These are phyloP conservation scores for Chalciporus pseudorubinellus DNA, from an alignment of 768 basidiomycete genomes.

Conservation along the genomic window DNA sequence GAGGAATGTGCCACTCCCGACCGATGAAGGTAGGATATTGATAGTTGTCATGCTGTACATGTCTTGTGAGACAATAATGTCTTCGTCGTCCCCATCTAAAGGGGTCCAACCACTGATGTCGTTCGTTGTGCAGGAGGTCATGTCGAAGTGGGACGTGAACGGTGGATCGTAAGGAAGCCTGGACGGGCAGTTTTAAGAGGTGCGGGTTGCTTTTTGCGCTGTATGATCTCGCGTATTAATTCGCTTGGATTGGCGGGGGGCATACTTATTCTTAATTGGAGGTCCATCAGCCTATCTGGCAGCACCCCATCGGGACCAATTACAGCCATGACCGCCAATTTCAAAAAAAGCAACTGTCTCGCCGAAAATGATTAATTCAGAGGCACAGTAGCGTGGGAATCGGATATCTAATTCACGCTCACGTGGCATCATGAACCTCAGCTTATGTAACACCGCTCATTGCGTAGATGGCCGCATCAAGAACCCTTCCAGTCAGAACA, in stretches of 20 bases:
- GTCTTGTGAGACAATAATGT: slow-evolving; percentile 24
- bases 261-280: neutral
- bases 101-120: slow-evolving; percentile 29
- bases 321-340: neutral
- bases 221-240: neutral
- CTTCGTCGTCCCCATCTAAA: slow-evolving; percentile 25
- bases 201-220: neutral
- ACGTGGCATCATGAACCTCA: too few species aligned
- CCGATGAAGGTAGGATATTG: slow-evolving; percentile 1
- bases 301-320: neutral
- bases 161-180: neutral
- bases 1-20: slow-evolving; percentile 1
- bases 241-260: neutral
- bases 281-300: neutral
- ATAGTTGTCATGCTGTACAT: slow-evolving; percentile 5
- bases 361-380: neutral
- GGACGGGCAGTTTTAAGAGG: neutral
- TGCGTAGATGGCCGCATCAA: too few species aligned
- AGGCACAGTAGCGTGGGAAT: neutral
- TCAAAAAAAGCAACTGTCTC: neutral
- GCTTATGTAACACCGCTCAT: too few species aligned
- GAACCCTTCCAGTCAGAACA: too few species aligned
- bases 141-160: neutral
- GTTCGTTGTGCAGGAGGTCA: neutral
- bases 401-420: neutral